Evolutionary conservation across 495 filamentous ascomycete genomes (phyloP), one percentile per base, ranked within the genome.

Genomic region (Lasiosphaeria hispida): DNA sequence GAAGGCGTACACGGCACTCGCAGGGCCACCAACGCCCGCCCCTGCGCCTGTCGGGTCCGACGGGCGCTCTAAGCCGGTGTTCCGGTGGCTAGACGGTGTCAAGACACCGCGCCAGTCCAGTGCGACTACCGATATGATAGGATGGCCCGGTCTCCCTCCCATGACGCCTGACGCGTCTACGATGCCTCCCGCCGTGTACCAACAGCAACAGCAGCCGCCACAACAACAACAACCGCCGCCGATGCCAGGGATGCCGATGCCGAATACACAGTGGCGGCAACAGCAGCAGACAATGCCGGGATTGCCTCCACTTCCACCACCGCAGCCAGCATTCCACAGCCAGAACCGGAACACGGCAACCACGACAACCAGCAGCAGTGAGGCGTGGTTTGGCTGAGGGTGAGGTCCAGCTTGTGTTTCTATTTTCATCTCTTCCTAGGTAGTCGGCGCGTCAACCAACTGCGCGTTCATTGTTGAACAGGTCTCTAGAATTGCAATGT

Each of bases 1-100:
- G 23, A 61, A 62, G 15, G 54, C 62, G 0, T 67, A 64, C 37
- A 50, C 45, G 4, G 59, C 64, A 6, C 50, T 64, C 0, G 62
- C 58, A 4, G 61, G 64, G 10, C 55, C 56, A 9, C 55, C 35
- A 2, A 59, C 64, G 2, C 61, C 64, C 1, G 23, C 33, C 0
- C 41, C 40, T 17, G 18, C 30, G 7, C 49, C 63, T 9, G 36
- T 13, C 10, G 49, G 36, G 2, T 15, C n/a, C 17, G n/a, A 30
- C 23, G 23, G 23, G 23, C 23, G 23, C 23, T 37, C 38, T 11
- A 62, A 64, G 43, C 64, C 61, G 1, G 58, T 64, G 15, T 42
- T 55, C 36, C 37, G 38, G 11, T 67, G 64, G 64, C 47, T 66
- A 10, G 47, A 55, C 13, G 57, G 30, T 10, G 55, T 67, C 36